Conservation (phyloP, 2,329 filamentous ascomycete species). For the Hypoxylon sp. region DNA sequence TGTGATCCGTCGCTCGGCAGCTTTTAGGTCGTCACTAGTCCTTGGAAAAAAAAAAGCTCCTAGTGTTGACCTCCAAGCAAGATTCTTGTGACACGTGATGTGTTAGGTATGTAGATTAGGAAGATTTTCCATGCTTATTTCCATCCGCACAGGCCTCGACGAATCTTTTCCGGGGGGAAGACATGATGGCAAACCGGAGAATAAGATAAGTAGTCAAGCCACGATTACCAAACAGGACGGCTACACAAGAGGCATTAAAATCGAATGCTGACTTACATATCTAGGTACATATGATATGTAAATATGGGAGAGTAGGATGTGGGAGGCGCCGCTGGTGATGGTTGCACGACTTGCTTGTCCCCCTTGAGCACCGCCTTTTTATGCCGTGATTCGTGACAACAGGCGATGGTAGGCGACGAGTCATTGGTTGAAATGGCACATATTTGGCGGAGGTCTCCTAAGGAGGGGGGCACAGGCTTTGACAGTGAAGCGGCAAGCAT, state of each 20-base stretch:
- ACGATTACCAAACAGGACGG: slow-evolving; percentile 40
- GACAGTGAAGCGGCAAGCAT: slow-evolving; percentile 46
- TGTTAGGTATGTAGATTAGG: slow-evolving; percentile 14
- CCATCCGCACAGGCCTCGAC: slow-evolving; percentile 19
- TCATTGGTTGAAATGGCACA: slow-evolving; percentile 39
- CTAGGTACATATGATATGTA: slow-evolving; percentile 16
- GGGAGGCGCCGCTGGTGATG: slow-evolving; percentile 28
- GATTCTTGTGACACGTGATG: slow-evolving; percentile 31
- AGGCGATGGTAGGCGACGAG: slow-evolving; percentile 31
- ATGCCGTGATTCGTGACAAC: slow-evolving; percentile 46
- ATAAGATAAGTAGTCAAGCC: slow-evolving; percentile 28
- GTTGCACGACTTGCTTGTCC: slow-evolving; percentile 47
- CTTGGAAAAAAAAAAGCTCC: slow-evolving; percentile 26
- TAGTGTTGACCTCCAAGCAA: slow-evolving; percentile 31
- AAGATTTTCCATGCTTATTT: slow-evolving; percentile 35
- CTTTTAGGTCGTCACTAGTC: slow-evolving; percentile 31
- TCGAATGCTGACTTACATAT: slow-evolving; percentile 24
- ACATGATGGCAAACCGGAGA: slow-evolving; percentile 30
- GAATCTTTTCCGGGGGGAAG: slow-evolving; percentile 19
- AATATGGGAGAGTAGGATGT: slow-evolving; percentile 26
- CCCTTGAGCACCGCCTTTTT: slow-evolving; percentile 38
- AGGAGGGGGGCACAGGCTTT: slow-evolving; percentile 40
- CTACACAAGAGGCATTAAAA: slow-evolving; percentile 44
- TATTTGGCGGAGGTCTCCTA: slow-evolving; percentile 36
- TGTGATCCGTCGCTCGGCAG: slow-evolving; percentile 37